A percentile compares a stretch with the other conserved stretches of the same genome.
Evolutionary conservation across 441 rosid genomes (phyloP).

Genomic region (Gossypium aridum): DNA sequence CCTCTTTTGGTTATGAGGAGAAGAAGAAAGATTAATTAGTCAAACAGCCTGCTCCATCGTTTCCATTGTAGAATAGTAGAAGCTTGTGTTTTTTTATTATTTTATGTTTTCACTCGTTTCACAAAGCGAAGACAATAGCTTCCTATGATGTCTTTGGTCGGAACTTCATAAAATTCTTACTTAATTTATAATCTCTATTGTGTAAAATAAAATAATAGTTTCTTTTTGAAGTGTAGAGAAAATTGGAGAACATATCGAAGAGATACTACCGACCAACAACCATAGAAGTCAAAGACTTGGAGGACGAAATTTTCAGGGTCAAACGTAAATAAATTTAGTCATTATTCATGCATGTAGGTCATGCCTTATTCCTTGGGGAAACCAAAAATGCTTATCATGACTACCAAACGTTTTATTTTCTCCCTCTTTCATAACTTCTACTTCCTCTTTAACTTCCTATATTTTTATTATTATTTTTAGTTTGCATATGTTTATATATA

Average conservation of each 20-base stretch:
- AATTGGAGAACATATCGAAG: too few species aligned
- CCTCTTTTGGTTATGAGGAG: neutral
- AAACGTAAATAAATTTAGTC: neutral
- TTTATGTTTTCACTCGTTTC: too few species aligned
- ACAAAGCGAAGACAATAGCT: too few species aligned
- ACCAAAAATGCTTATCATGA: slow-evolving; percentile 1
- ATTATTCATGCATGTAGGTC: neutral
- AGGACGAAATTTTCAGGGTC: neutral
- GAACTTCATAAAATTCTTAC: too few species aligned
- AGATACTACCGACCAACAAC: neutral
- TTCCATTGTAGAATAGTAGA: neutral
- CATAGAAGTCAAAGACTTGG: neutral
- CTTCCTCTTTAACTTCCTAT: neutral
- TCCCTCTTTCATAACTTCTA: neutral
- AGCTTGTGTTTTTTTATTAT: neutral
- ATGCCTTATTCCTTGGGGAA: neutral
- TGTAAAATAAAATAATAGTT: too few species aligned
- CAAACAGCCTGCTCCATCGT: neutral
- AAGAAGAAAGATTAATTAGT: neutral
- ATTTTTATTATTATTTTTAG: neutral
- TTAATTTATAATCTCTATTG: too few species aligned
- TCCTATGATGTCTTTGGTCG: too few species aligned
- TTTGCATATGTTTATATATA: neutral
- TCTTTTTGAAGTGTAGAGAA: too few species aligned
- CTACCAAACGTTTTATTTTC: neutral